These are phyloP conservation scores for Voacanga thouarsii DNA, from an alignment of 257 asterid species.

Conservation along the genomic window DNA sequence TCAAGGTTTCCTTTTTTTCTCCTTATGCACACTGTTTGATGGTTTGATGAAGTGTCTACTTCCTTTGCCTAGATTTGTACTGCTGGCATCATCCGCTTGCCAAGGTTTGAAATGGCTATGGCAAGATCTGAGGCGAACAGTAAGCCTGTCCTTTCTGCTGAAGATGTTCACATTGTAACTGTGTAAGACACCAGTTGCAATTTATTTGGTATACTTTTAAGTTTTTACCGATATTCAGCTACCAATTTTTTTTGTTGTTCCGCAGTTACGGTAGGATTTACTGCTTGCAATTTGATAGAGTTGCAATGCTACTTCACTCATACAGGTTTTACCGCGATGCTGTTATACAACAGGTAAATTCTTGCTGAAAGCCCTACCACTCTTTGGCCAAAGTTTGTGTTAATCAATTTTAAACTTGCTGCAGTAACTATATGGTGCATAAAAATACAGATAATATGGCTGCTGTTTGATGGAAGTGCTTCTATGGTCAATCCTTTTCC, in stretches of 20 bases:
- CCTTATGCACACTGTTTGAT: constrained; percentile 13
- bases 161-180: constrained; percentile 79
- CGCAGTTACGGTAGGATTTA: constrained; percentile 95
- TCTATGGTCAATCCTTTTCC: neutral
- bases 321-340: constrained; percentile 96
- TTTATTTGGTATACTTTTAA: constrained; percentile 4
- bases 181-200: constrained; percentile 46
- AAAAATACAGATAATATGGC: too few species aligned
- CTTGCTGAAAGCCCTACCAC: constrained; percentile 16
- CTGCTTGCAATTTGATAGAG: constrained; percentile 91
- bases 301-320: constrained; percentile 74
- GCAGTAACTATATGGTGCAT: neutral
- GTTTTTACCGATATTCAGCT: constrained; percentile 14
- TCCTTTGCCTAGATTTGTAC: constrained; percentile 67
- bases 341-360: constrained; percentile 76
- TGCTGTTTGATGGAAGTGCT: neutral
- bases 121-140: constrained; percentile 73
- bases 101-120: constrained; percentile 88
- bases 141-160: constrained; percentile 78
- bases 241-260: constrained; percentile 28
- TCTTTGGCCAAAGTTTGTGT: constrained; percentile 2
- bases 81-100: constrained; percentile 79
- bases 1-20: neutral
- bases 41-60: constrained; percentile 21
- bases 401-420: neutral